Evolutionary conservation across 352 stramenopile genomes (phyloP).

Genomic region (Phytophthora uliginosa): DNA sequence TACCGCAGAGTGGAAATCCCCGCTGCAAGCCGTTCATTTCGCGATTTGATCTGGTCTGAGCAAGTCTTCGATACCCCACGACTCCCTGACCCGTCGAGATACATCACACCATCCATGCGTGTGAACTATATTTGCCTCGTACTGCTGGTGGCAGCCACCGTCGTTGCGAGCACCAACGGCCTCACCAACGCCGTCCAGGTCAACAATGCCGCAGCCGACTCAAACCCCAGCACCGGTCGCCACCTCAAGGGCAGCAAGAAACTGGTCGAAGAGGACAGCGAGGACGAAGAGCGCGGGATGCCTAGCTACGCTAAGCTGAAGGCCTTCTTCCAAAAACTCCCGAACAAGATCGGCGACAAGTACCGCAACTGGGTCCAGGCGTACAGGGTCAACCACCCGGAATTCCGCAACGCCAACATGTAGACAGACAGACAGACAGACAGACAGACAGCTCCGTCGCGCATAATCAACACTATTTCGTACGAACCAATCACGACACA

Average conservation of each 20-base stretch:
- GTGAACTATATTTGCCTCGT: background rate
- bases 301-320: background rate
- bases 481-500: slow-evolving; percentile 1
- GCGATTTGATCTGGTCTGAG: background rate
- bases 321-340: background rate
- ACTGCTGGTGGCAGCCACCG: background rate
- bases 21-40: background rate
- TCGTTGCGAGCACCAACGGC: background rate
- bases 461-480: background rate
- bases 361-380: background rate
- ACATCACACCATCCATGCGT: background rate
- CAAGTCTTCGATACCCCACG: background rate
- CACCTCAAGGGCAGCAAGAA: slow-evolving; percentile 5
- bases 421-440: background rate
- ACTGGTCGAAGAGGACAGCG: background rate
- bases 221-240: background rate
- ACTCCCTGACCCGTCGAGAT: too few relatives aligned
- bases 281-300: background rate
- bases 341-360: background rate
- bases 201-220: background rate
- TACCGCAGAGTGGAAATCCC: too few relatives aligned
- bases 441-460: background rate
- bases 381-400: background rate
- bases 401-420: background rate
- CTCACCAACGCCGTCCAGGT: background rate